Percentiles rank a stretch among this genome's conserved stretches.
Conservation (phyloP, 768 basidiomycete species). For the Suillus decipiens region DNA sequence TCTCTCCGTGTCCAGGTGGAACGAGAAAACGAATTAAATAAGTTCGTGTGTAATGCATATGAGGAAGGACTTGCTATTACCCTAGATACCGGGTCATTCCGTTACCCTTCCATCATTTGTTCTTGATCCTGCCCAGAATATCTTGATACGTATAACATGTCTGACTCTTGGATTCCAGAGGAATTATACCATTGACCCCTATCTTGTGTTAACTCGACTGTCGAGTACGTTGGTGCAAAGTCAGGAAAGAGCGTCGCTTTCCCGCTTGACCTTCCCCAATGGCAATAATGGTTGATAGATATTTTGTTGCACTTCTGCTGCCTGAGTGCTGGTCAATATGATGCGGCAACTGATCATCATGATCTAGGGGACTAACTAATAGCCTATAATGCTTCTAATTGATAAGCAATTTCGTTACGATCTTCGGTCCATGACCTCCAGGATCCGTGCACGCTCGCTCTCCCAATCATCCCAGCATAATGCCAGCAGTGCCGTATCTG, state of each 20-base stretch:
- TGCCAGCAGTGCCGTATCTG: slow-evolving; percentile 40
- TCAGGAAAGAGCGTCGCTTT: neutral
- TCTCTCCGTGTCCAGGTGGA: slow-evolving; percentile 30
- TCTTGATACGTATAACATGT: neutral
- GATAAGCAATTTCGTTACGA: neutral
- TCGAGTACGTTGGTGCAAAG: neutral
- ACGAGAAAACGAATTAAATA: slow-evolving; percentile 29
- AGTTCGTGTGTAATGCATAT: neutral
- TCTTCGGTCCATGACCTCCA: slow-evolving; percentile 13
- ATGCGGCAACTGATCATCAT: neutral
- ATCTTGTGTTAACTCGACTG: neutral
- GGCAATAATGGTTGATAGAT: neutral
- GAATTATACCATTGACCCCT: neutral
- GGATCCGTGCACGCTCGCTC: slow-evolving; percentile 13
- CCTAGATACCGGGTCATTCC: neutral
- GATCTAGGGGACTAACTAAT: too few species aligned
- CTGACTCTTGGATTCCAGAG: neutral
- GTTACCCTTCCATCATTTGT: neutral
- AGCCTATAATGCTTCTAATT: neutral
- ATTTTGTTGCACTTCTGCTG: neutral
- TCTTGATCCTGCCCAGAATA: slow-evolving; percentile 1
- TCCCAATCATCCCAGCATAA: slow-evolving; percentile 44
- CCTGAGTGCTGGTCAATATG: too few species aligned
- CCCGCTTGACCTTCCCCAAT: neutral
- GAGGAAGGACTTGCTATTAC: neutral